phyloP scores from a whole-genome alignment of 1,284 basidiomycete genomes.

The Ustilago esculenta region DNA sequence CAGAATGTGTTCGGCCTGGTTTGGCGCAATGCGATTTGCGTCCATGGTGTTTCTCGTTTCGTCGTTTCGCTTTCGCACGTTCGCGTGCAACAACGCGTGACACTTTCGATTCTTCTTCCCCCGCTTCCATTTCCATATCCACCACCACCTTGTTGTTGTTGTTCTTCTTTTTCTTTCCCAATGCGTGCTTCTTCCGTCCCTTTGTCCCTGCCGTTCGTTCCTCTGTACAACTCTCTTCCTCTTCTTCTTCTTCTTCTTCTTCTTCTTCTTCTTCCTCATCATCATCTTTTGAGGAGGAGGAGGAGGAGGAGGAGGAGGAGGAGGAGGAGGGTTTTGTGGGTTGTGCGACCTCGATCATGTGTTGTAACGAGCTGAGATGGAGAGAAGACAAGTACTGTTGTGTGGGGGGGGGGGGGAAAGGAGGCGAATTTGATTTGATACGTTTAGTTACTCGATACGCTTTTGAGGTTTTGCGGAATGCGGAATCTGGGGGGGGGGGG shows the following conservation, averaged over 20 bases:
- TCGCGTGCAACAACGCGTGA: conserved; percentile 57
- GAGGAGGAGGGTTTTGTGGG: too few relatives aligned
- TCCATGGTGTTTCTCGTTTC: conserved; percentile 52
- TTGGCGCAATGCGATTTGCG: conserved; percentile 49
- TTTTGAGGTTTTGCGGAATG: too few relatives aligned
- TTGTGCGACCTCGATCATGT: conserved; percentile 40
- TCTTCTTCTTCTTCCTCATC: conserved; percentile 28
- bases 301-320: too few relatives aligned
- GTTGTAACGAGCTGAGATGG: conserved; percentile 38
- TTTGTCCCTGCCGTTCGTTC: conserved; percentile 70
- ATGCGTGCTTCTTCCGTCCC: conserved; percentile 15
- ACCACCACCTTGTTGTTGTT: conserved; percentile 47
- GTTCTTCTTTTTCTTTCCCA: conserved; percentile 67
- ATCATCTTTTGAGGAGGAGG: too few relatives aligned
- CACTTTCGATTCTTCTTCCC: too few relatives aligned
- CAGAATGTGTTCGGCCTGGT: conserved; percentile 71
- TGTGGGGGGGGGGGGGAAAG: too few relatives aligned
- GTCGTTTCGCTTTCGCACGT: conserved; percentile 42
- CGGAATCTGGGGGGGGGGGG: too few relatives aligned
- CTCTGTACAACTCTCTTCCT: conserved; percentile 73
- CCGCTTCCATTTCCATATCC: too few relatives aligned
- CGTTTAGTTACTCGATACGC: too few relatives aligned
- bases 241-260: conserved; percentile 11
- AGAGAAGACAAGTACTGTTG: conserved; percentile 49
- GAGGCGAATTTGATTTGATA: too few relatives aligned